Conservation (phyloP, 495 filamentous ascomycete genomes). For the Bryoglossum gracile region DNA sequence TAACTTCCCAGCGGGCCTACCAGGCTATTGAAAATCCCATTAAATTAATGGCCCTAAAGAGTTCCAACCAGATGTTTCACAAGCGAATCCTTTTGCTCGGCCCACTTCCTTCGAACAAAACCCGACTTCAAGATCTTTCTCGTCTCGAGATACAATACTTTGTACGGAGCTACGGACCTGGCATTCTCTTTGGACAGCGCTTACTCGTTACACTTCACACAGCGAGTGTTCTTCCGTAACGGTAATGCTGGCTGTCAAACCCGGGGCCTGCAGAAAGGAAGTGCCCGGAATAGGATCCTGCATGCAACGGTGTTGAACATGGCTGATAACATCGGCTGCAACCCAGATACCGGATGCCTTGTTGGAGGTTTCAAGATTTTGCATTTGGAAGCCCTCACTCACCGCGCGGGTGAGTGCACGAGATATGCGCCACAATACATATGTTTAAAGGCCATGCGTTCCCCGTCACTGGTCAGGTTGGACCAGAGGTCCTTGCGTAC, state of each 20-base stretch:
- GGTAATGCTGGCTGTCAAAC: background rate
- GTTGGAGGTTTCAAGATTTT: conserved; percentile 19
- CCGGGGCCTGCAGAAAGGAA: conserved; percentile 8
- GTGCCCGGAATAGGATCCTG: conserved; percentile 13
- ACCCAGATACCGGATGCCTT: conserved; percentile 11
- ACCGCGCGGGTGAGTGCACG: conserved; percentile 1
- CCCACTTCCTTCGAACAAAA: background rate
- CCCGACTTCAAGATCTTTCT: too few species aligned
- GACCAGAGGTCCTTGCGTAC: conserved; percentile 11
- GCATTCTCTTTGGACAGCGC: conserved; percentile 12
- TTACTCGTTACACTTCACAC: conserved; percentile 5
- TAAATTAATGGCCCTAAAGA: background rate
- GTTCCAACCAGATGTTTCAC: conserved; percentile 12
- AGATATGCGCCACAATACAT: conserved; percentile 6
- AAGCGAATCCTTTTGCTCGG: conserved; percentile 2
- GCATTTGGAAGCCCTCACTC: background rate
- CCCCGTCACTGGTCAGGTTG: conserved; percentile 7
- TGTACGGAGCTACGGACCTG: too few species aligned
- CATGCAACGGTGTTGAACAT: conserved; percentile 14
- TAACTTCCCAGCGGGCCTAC: too few species aligned
- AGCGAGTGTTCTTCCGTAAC: too few species aligned
- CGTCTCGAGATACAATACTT: too few species aligned
- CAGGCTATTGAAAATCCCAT: background rate
- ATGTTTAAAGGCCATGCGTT: conserved; percentile 7
- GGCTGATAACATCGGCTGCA: conserved; percentile 19